A percentile compares a stretch with the other conserved stretches of the same genome.
Conservation (phyloP, 192 early-diverging fungal species). For the Backusella tuberculispora region DNA sequence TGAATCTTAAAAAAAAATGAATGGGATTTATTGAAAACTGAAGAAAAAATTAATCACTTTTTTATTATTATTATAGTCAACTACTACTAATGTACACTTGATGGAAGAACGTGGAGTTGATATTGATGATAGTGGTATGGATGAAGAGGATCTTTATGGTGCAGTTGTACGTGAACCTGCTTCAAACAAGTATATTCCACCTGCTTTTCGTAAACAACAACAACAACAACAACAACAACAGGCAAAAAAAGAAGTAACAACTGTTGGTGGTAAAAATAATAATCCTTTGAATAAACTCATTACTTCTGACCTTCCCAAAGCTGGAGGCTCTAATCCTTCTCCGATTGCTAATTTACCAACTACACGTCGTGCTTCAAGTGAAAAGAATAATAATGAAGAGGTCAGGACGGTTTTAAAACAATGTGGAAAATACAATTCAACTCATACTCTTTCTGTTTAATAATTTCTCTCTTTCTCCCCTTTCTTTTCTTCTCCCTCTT, state of each 20-base stretch:
- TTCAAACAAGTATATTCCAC: slow-evolving; percentile 88
- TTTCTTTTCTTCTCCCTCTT: too few species aligned
- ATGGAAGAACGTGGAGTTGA: slow-evolving; percentile 84
- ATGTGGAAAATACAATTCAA: background rate
- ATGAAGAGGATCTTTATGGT: slow-evolving; percentile 92
- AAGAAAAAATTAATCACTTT: background rate
- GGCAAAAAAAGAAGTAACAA: slow-evolving; percentile 11
- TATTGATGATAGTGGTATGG: slow-evolving; percentile 66
- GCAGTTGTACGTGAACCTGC: slow-evolving; percentile 72
- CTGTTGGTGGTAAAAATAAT: background rate
- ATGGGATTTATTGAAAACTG: background rate
- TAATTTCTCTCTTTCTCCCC: background rate
- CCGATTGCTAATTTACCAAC: slow-evolving; percentile 21
- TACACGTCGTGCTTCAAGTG: slow-evolving; percentile 25
- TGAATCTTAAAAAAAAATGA: background rate
- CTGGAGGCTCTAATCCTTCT: slow-evolving; percentile 13
- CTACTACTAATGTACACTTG: slow-evolving; percentile 81
- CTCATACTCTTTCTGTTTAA: background rate
- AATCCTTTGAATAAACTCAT: slow-evolving; percentile 35
- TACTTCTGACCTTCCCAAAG: slow-evolving; percentile 36
- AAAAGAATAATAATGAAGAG: slow-evolving; percentile 13
- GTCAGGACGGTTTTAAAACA: background rate
- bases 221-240: slow-evolving; percentile 45
- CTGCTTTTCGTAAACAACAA: slow-evolving; percentile 67
- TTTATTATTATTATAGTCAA: slow-evolving; percentile 43